These are phyloP conservation scores for Ogataea polymorpha DNA, from an alignment of 805 yeast genomes.

Conservation along the genomic window DNA sequence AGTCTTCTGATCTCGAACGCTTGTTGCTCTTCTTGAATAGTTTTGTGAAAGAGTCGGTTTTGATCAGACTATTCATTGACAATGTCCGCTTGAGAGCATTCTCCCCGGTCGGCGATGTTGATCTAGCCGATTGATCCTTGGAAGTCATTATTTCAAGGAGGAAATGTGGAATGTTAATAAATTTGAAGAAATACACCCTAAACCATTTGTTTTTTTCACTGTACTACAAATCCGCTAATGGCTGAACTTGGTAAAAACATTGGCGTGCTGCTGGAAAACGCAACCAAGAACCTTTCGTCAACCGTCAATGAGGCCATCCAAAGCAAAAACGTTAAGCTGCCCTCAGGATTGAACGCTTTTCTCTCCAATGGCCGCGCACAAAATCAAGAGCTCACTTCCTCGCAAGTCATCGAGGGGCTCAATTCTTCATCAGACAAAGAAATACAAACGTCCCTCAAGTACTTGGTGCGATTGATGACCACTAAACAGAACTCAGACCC, in stretches of 20 bases:
- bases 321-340: constrained; percentile 14
- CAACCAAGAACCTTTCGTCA: constrained; percentile 72
- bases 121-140: not conserved
- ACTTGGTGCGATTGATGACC: constrained; percentile 45
- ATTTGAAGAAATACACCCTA: constrained; percentile 1
- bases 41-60: constrained; percentile 23
- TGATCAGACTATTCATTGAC: constrained; percentile 19
- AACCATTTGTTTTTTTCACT: not conserved
- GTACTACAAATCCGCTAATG: constrained; percentile 8
- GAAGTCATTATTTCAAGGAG: constrained; percentile 1
- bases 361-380: constrained; percentile 24
- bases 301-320: constrained; percentile 76
- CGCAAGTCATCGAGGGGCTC: constrained; percentile 62
- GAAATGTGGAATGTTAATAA: not conserved
- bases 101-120: constrained; percentile 2
- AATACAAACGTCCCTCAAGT: constrained; percentile 55
- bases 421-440: constrained; percentile 70
- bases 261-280: constrained; percentile 74
- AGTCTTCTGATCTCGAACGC: constrained; percentile 15
- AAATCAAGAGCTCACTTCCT: constrained; percentile 42
- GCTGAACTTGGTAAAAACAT: constrained; percentile 34
- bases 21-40: constrained; percentile 20
- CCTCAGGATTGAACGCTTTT: constrained; percentile 19
- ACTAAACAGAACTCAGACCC: constrained; percentile 27
- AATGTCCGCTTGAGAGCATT: constrained; percentile 12